A percentile compares a stretch with the other conserved stretches of the same genome.
These are phyloP conservation scores for Pleurotus giganteus DNA, from an alignment of 768 basidiomycete genomes.

Conservation along the genomic window DNA sequence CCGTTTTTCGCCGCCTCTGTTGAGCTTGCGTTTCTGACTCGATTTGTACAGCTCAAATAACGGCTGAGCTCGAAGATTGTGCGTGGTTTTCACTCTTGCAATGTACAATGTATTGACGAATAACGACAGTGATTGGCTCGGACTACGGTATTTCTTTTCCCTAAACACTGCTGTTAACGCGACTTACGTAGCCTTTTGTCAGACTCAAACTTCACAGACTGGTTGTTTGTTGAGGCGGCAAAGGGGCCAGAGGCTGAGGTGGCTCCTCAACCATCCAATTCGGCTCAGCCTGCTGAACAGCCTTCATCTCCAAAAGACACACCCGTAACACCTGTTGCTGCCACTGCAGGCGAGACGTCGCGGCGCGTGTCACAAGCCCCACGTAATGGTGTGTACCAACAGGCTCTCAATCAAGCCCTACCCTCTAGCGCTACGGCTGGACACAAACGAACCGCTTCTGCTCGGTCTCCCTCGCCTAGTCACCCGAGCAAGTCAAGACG, in stretches of 20 bases:
- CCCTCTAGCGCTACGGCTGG: constrained; percentile 46
- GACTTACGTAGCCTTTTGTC: constrained; percentile 11
- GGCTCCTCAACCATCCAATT: constrained; percentile 32
- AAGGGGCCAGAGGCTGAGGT: constrained; percentile 60
- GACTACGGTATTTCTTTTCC: constrained; percentile 62
- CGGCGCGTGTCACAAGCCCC: constrained; percentile 45
- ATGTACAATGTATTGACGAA: background rate
- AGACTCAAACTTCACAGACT: constrained; percentile 86
- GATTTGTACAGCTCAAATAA: constrained; percentile 67
- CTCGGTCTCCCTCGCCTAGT: constrained; percentile 63
- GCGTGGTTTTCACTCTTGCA: constrained; percentile 22
- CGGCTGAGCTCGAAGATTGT: constrained; percentile 85
- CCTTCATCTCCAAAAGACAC: constrained; percentile 18
- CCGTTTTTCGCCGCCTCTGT: constrained; percentile 9
- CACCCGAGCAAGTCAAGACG: constrained; percentile 72
- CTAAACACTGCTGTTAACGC: background rate
- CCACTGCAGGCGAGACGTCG: constrained; percentile 36
- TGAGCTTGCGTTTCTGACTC: background rate
- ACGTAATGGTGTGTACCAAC: constrained; percentile 66
- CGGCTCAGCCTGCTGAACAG: constrained; percentile 28
- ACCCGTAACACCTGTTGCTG: constrained; percentile 21
- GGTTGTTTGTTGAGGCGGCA: constrained; percentile 81
- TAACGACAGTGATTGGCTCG: constrained; percentile 62
- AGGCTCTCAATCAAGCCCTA: constrained; percentile 66
- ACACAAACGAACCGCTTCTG: constrained; percentile 65